Evolutionary conservation across 1,139 yeast genomes (phyloP).

Genomic region (Kazachstania sp.): DNA sequence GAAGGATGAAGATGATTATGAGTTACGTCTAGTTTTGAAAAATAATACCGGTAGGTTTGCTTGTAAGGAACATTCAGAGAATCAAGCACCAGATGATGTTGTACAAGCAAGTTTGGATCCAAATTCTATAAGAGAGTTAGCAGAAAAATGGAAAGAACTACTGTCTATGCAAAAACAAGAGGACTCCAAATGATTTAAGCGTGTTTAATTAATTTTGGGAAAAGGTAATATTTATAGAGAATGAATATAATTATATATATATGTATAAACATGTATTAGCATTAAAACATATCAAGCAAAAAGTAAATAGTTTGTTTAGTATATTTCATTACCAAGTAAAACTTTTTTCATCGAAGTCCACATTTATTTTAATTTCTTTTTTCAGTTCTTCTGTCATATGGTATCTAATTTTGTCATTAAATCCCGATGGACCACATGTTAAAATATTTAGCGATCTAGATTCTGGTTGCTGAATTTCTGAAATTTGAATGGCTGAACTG

Average conservation of each 20-base stretch:
- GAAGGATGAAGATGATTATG: conserved; percentile 33
- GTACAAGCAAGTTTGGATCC: conserved; percentile 73
- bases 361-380: conserved; percentile 27
- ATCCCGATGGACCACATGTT: conserved; percentile 38
- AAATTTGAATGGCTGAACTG: conserved; percentile 29
- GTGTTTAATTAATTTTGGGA: not conserved
- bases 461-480: conserved; percentile 6
- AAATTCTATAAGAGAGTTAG: conserved; percentile 53
- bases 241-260: not conserved
- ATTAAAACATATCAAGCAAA: not conserved
- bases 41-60: conserved; percentile 68
- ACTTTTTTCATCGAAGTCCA: conserved; percentile 38
- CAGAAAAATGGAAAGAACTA: conserved; percentile 47
- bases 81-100: conserved; percentile 84
- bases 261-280: not conserved
- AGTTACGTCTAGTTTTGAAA: conserved; percentile 60
- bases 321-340: conserved; percentile 31
- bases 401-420: conserved; percentile 35
- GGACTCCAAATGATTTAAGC: conserved; percentile 5
- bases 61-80: conserved; percentile 75
- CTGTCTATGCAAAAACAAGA: conserved; percentile 30
- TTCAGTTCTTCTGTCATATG: conserved; percentile 27
- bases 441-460: conserved; percentile 22
- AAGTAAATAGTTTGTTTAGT: not conserved
- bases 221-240: not conserved